Base-by-base conservation (phyloP, 257 asterid species). In the Salvia rosmarinus region DNA sequence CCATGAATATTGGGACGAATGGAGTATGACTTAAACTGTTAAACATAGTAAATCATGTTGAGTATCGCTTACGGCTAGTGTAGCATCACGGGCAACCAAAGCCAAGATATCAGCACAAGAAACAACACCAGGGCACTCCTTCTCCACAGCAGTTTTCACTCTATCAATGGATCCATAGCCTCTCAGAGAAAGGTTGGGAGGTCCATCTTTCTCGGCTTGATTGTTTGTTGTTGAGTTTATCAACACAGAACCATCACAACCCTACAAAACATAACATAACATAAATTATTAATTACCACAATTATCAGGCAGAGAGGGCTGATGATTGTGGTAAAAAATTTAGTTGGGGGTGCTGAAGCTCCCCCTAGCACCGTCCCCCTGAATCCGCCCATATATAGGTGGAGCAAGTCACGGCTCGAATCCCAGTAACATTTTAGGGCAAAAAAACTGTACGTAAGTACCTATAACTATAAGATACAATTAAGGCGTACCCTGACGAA, bases 91-190 rank as follows among this genome's bases (percentile, higher is more conserved):
- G 51, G 96, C 83, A 5, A 85, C 87, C 72, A 90, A 77, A 25
- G 94, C 87, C 40, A 89, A 0, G 49, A 87, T 82, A 84, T 89
- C 96, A 47, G 96, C 96, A 59, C 96, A 90, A 16, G 96, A 87
- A 14, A 90, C 92, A 4, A 86, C 84, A 1, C 88, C 87, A 1
- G 90, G 95, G n/a, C 95, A 90, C 57, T 42, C 13, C 52, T 76
- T 68, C 63, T 90, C 96, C 7, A 90, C 76, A 0, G 74, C 83
- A 0, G 90, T 47, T 68, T 90, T 90, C 20, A 86, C 79, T 70
- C 80, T 70, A 32, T 90, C 89, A 23, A 90, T 79, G 3, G 86
- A 75, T 25, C 82, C 88, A 19, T 3, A 86, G 4, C 95, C 95
- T 60, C 88, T 69, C 0, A 90, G 62, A 4, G 88, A 71, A 19